phyloP scores from a whole-genome alignment of 2,329 filamentous ascomycete genomes.

The Neonectria sp. region DNA sequence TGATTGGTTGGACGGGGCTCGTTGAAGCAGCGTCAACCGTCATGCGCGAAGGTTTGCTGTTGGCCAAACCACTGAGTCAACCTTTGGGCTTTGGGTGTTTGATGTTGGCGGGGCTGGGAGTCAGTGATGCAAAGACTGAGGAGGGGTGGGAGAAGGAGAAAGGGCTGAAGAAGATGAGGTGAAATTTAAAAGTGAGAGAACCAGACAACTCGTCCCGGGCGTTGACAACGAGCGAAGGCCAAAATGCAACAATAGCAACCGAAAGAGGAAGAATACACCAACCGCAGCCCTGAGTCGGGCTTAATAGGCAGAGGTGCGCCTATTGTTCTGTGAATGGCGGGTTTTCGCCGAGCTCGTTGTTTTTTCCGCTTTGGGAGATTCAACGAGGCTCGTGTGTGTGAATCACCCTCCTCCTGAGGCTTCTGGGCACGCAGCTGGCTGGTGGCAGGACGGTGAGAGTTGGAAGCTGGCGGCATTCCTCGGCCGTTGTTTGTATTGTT shows the following conservation, averaged over 20 bases:
- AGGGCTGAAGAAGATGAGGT: neutral
- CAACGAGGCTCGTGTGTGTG: neutral
- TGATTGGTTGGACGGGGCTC: neutral
- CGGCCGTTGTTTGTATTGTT: neutral
- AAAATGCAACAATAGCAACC: neutral
- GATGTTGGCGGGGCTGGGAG: too few species aligned
- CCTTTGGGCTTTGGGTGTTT: neutral
- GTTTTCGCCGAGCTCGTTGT: neutral
- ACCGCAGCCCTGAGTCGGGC: neutral
- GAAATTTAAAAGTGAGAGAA: neutral
- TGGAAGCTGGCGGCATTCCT: neutral
- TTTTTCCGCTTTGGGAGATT: neutral
- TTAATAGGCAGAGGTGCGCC: neutral
- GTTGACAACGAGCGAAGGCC: neutral
- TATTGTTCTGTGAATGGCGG: neutral
- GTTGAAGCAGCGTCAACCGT: neutral
- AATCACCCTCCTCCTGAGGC: neutral
- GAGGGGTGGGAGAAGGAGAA: neutral
- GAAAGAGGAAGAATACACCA: neutral
- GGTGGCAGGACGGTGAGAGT: too few species aligned
- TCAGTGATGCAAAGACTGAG: neutral
- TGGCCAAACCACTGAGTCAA: neutral
- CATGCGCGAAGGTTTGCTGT: neutral
- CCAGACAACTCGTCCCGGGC: neutral
- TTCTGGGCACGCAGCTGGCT: neutral